A percentile compares a stretch with the other conserved stretches of the same genome.
phyloP scores from a whole-genome alignment of 352 stramenopile species.

The Thalassiosira allenii region DNA sequence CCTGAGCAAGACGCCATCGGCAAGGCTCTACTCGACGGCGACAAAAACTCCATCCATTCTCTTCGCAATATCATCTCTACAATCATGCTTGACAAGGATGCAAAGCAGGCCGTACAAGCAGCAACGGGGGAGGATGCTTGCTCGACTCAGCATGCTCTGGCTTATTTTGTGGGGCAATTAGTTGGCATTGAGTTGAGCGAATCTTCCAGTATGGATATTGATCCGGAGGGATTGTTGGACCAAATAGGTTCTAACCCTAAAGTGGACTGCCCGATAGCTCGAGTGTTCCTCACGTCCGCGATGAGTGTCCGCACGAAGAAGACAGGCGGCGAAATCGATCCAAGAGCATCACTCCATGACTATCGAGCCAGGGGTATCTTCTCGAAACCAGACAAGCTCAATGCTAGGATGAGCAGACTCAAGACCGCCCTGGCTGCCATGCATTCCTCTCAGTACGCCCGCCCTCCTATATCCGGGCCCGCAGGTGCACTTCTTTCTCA shows the following conservation, averaged over 20 bases:
- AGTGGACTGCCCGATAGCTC: neutral
- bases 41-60: neutral
- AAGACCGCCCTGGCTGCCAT: conserved; percentile 10
- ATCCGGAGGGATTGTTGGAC: conserved; percentile 1
- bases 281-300: neutral
- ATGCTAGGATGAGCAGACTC: conserved; percentile 1
- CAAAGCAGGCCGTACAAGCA: neutral
- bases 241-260: neutral
- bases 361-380: conserved; percentile 5
- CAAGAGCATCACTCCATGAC: neutral
- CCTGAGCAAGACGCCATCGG: neutral
- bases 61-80: neutral
- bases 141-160: conserved; percentile 5
- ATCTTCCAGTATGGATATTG: neutral
- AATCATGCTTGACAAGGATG: conserved; percentile 2
- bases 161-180: conserved; percentile 8
- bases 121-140: conserved; percentile 2
- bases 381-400: conserved; percentile 13
- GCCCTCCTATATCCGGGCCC: neutral
- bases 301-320: neutral
- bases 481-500: conserved; percentile 12
- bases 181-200: conserved; percentile 4
- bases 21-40: neutral
- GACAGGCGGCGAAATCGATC: neutral
- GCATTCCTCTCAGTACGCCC: conserved; percentile 13